These are phyloP conservation scores for Magnusiomyces tetraspermus DNA, from an alignment of 1,139 yeast species.

Conservation along the genomic window DNA sequence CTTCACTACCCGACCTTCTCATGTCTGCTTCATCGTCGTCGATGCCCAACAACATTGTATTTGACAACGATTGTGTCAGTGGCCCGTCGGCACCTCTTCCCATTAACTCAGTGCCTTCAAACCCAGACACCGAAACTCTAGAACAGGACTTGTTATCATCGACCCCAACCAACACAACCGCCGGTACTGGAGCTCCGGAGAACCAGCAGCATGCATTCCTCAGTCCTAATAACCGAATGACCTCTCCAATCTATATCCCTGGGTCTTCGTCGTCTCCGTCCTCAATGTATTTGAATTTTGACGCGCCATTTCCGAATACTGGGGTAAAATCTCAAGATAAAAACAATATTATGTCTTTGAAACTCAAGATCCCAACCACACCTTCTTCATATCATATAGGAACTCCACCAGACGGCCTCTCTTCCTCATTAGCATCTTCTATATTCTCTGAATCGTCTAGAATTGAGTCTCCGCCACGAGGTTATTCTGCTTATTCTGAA, in stretches of 20 bases:
- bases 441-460: conserved; percentile 6
- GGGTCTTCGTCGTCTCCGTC: no score
- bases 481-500: conserved; percentile 16
- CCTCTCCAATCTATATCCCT: no score
- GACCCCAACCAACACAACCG: no score
- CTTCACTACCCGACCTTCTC: no score
- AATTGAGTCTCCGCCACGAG: conserved; percentile 2
- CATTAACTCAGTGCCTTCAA: no score
- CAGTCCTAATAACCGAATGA: no score
- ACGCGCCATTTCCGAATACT: not conserved
- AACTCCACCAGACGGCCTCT: not conserved
- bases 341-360: not conserved
- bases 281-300: not conserved
- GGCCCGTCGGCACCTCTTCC: conserved; percentile 1
- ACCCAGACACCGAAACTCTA: no score
- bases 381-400: not conserved
- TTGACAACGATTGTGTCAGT: not conserved
- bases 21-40: not conserved
- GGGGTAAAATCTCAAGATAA: not conserved
- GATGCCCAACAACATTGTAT: not conserved
- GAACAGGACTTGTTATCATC: not conserved
- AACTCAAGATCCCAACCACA: not conserved
- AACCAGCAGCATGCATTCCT: no score
- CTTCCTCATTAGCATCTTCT: conserved; percentile 6
- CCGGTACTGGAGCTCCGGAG: no score